Percentiles rank a stretch among this genome's conserved stretches.
Conservation (phyloP, 306 rosid genomes). For the Cicer judaicum region DNA sequence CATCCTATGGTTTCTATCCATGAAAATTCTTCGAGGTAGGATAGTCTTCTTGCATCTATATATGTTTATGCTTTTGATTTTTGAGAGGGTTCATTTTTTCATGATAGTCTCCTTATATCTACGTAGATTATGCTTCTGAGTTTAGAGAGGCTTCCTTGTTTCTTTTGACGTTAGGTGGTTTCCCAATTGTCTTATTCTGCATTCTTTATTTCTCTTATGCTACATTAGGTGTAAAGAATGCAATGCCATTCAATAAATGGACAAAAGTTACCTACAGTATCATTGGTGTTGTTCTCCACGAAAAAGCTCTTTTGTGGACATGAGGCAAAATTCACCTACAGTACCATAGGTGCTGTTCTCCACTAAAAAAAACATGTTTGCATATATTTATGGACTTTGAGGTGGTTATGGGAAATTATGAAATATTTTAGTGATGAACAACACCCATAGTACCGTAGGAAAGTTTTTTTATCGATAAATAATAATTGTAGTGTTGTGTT, state of each 20-base stretch:
- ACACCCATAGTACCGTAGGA: slow-evolving; percentile 4
- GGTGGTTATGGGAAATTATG: background rate
- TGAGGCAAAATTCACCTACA: background rate
- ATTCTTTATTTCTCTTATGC: slow-evolving; percentile 16
- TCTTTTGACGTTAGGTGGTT: slow-evolving; percentile 5
- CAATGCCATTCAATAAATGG: background rate
- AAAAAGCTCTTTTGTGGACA: background rate
- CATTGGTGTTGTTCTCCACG: slow-evolving; percentile 5
- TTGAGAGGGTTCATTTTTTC: slow-evolving; percentile 1
- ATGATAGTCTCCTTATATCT: background rate
- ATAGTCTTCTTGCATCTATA: slow-evolving; percentile 22
- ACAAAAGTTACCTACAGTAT: background rate
- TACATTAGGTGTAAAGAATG: slow-evolving; percentile 20
- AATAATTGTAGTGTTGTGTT: background rate
- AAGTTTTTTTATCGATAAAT: background rate
- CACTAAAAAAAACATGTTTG: background rate
- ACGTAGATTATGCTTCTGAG: slow-evolving; percentile 13
- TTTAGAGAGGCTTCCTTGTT: slow-evolving; percentile 36
- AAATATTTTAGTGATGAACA: background rate
- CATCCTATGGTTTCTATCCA: background rate
- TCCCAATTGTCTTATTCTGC: slow-evolving; percentile 18
- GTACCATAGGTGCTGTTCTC: slow-evolving; percentile 16
- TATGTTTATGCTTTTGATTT: slow-evolving; percentile 6
- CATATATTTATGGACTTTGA: background rate
- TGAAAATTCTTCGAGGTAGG: slow-evolving; percentile 1